Base-by-base conservation (phyloP, 108 stramenopile genomes). In the Fragilariopsis cylindrus region DNA sequence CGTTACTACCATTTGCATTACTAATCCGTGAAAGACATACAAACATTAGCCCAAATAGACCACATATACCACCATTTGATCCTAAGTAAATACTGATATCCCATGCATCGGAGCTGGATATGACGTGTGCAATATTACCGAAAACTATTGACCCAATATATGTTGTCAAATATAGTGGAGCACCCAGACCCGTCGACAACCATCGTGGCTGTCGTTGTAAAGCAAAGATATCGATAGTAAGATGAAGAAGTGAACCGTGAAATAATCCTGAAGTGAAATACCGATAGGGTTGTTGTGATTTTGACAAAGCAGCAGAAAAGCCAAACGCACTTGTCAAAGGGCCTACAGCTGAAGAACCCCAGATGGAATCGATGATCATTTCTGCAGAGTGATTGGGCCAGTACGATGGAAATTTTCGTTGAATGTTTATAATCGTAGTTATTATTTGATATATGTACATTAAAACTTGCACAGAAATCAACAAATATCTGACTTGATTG, bases 51-150 rank as follows among this genome's bases (percentile, higher is more conserved):
- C 93, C 93, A 48, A 87, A 88, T 44, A 95, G 54, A 8, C 89
- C 93, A 52, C 83, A 87, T 48, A 95, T 95, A 11, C 90, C 93
- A 45, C 86, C 89, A 54, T 80, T 87, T 39, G 93, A 87, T 50
- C 93, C 93, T 13, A 95, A 73, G 62, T 75, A 81, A 7, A 76
- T 16, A 18, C 40, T 47, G 16, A 12, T 63, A 66, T 72, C 71
- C 8, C 57, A 72, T 3, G 48, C 45, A 7, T 57, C 62, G 67
- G 45, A 13, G 30, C 16, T 50, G 48, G 48, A 39, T 16, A 80
- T 21, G 42, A 65, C 47, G 52, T 60, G 74, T 42, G 18, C 54
- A 40, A 84, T 46, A 72, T 92, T 89, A 21, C 93, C 93, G 3
- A 84, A 80, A 12, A 92, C 79, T 39, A 90, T 86, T 48, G 80